phyloP scores from a whole-genome alignment of 805 yeast species.

The Myxozyma mucilagina region DNA sequence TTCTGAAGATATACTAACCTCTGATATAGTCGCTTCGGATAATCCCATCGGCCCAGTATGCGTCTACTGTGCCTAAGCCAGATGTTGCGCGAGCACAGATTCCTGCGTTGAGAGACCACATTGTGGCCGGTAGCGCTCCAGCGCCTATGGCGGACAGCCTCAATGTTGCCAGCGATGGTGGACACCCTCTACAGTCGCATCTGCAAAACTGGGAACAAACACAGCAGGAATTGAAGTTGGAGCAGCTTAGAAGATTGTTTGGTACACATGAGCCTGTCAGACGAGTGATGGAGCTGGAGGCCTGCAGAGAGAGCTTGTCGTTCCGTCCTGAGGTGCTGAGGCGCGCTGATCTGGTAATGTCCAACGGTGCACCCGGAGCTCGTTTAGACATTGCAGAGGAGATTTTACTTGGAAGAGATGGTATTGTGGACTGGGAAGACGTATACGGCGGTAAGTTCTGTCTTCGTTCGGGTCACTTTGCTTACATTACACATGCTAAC shows the following conservation, averaged over 20 bases:
- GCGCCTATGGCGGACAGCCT: slow-evolving; percentile 44
- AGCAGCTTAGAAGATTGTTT: slow-evolving; percentile 75
- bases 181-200: slow-evolving; percentile 81
- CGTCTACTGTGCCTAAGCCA: slow-evolving; percentile 22
- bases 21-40: slow-evolving; percentile 20
- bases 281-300: slow-evolving; percentile 81
- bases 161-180: slow-evolving; percentile 55
- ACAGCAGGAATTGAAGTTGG: slow-evolving; percentile 68
- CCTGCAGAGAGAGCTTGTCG: slow-evolving; percentile 38
- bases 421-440: slow-evolving; percentile 90
- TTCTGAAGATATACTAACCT: not conserved
- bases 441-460: slow-evolving; percentile 46
- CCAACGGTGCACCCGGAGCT: slow-evolving; percentile 48
- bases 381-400: slow-evolving; percentile 66
- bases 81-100: slow-evolving; percentile 10
- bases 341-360: slow-evolving; percentile 39
- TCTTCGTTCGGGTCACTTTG: not conserved
- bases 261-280: slow-evolving; percentile 95
- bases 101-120: slow-evolving; percentile 21
- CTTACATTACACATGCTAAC: not conserved
- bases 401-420: slow-evolving; percentile 74
- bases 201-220: slow-evolving; percentile 77
- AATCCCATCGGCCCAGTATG: slow-evolving; percentile 12
- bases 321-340: slow-evolving; percentile 28
- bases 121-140: slow-evolving; percentile 16